phyloP scores from a whole-genome alignment of 202 grass and related monocot genomes.

The Zoysia matrella region DNA sequence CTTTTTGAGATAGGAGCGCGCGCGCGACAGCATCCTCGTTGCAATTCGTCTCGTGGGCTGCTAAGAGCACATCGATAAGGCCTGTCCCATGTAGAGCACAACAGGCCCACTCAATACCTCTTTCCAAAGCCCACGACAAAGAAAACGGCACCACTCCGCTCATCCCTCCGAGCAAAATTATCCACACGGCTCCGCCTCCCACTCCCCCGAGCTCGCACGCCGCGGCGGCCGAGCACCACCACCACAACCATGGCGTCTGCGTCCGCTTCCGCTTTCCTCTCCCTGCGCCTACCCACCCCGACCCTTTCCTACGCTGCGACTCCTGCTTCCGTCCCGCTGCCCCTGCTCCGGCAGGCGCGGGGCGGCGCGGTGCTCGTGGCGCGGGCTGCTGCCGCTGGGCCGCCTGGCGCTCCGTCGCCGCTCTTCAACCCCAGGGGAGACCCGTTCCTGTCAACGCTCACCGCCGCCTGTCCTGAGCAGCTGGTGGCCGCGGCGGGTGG shows the following conservation, averaged over 20 bases:
- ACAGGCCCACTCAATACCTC: not conserved
- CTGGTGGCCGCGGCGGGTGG: slow-evolving; percentile 40
- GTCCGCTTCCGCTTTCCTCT: slow-evolving; percentile 43
- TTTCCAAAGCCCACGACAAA: slow-evolving; percentile 30
- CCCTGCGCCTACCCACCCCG: slow-evolving; percentile 34
- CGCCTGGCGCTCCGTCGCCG: slow-evolving; percentile 42
- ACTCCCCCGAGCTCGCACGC: slow-evolving; percentile 42
- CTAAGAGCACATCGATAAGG: not conserved
- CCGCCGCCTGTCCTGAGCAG: slow-evolving; percentile 46
- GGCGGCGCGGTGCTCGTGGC: slow-evolving; percentile 39
- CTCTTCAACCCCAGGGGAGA: slow-evolving; percentile 66
- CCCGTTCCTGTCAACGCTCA: slow-evolving; percentile 68
- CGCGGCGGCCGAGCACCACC: slow-evolving; percentile 40
- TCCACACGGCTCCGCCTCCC: slow-evolving; percentile 38
- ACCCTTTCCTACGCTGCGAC: not conserved
- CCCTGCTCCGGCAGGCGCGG: slow-evolving; percentile 35
- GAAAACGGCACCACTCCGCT: not conserved
- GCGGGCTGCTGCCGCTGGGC: slow-evolving; percentile 10
- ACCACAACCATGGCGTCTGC: slow-evolving; percentile 22
- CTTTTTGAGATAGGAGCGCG: no score
- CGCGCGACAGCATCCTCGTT: no score
- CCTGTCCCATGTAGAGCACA: not conserved
- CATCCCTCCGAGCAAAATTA: slow-evolving; percentile 42
- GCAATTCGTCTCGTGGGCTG: not conserved
- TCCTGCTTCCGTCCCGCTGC: not conserved